Conservation (phyloP, 805 yeast genomes). For the Ascoidea rubescens region DNA sequence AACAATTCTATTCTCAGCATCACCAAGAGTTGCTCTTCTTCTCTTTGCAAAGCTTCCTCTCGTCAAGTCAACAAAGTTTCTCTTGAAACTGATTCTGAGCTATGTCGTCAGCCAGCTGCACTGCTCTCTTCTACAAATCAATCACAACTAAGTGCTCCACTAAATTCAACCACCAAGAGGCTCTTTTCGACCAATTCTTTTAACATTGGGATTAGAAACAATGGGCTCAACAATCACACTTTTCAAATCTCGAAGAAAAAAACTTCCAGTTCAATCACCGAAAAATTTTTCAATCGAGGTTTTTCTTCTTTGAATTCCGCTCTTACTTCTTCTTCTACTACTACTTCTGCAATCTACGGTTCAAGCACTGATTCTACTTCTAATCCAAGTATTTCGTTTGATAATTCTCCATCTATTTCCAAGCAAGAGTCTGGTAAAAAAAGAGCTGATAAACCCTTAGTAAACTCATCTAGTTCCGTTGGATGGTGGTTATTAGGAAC, state of each 20-base stretch:
- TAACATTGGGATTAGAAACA: too few species aligned
- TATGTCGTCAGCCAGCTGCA: too few species aligned
- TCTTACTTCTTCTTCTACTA: conserved; percentile 9
- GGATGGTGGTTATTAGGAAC: conserved; percentile 86
- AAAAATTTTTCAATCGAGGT: conserved; percentile 1
- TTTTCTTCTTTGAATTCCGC: background rate
- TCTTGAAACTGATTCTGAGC: too few species aligned
- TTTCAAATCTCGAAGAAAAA: too few species aligned
- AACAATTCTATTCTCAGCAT: conserved; percentile 32
- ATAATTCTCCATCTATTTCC: background rate
- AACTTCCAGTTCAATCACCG: background rate
- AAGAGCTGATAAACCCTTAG: background rate
- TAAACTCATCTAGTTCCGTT: conserved; percentile 41
- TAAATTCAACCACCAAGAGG: too few species aligned
- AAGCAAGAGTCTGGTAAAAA: background rate
- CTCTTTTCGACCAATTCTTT: too few species aligned
- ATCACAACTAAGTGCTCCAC: too few species aligned
- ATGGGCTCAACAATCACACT: too few species aligned
- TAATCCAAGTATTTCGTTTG: background rate
- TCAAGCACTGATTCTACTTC: background rate
- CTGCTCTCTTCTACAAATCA: too few species aligned
- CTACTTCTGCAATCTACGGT: background rate
- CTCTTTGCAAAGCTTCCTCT: background rate
- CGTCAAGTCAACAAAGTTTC: too few species aligned
- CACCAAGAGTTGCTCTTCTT: conserved; percentile 4